These are phyloP conservation scores for Xanthoparmelia taractica DNA, from an alignment of 495 filamentous ascomycete species.

Conservation along the genomic window DNA sequence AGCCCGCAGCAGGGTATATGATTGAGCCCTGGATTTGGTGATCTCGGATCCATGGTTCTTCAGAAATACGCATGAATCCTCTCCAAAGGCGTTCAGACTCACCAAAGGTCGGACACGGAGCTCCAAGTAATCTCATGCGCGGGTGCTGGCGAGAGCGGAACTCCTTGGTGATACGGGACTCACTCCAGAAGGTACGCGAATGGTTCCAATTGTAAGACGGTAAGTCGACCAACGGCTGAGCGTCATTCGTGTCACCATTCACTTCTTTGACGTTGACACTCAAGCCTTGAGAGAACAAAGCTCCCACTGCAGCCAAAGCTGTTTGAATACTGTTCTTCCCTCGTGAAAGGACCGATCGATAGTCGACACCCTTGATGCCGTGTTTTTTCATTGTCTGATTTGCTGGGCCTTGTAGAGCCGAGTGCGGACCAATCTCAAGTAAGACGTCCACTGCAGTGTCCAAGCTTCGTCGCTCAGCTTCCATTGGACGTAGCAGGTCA, in stretches of 20 bases:
- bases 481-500: constrained; percentile 12
- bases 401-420: constrained; percentile 38
- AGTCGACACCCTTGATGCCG: constrained; percentile 21
- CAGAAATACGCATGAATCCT: constrained; percentile 24
- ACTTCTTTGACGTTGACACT: constrained; percentile 27
- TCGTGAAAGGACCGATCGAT: constrained; percentile 28
- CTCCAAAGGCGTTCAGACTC: constrained; percentile 29
- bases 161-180: constrained; percentile 26
- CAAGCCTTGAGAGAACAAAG: constrained; percentile 29
- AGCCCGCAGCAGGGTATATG: constrained; percentile 35
- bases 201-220: constrained; percentile 44
- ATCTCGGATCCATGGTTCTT: constrained; percentile 36
- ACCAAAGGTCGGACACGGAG: constrained; percentile 20
- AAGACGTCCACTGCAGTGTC: constrained; percentile 28
- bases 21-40: constrained; percentile 29
- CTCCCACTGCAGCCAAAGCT: constrained; percentile 30
- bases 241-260: constrained; percentile 20
- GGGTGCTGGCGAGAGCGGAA: constrained; percentile 19
- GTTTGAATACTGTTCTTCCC: constrained; percentile 24
- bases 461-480: constrained; percentile 14
- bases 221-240: constrained; percentile 30
- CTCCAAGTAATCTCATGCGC: constrained; percentile 27
- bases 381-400: constrained; percentile 31
- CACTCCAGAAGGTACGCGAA: constrained; percentile 27
- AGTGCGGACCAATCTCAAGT: constrained; percentile 48